Conservation (phyloP, 2,329 filamentous ascomycete species). For the Moelleriella libera region DNA sequence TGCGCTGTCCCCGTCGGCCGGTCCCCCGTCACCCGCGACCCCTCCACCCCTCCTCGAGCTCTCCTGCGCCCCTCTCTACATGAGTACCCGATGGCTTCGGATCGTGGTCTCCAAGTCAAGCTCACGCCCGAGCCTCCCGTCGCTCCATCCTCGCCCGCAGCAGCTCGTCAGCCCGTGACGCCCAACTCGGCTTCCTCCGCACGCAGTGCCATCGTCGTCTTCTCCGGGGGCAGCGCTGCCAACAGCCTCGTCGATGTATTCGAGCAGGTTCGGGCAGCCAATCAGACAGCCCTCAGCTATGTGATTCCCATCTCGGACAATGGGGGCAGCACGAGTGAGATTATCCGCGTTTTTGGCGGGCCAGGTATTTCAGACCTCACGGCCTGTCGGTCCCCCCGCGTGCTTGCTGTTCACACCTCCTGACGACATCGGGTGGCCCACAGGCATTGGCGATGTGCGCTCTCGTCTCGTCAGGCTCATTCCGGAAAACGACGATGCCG, state of each 20-base stretch:
- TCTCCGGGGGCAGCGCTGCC: conserved; percentile 87
- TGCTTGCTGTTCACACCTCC: background rate
- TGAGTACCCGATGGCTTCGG: background rate
- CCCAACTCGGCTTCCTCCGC: background rate
- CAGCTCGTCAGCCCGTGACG: background rate
- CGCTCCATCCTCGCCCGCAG: background rate
- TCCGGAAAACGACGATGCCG: conserved; percentile 45
- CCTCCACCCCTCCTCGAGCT: background rate
- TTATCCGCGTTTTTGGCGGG: conserved; percentile 88
- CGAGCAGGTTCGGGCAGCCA: conserved; percentile 47
- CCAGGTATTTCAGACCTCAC: conserved; percentile 46
- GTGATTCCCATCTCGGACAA: conserved; percentile 95
- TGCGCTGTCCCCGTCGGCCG: no score
- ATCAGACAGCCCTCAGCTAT: conserved; percentile 58
- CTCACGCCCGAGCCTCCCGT: background rate
- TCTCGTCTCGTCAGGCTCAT: conserved; percentile 77
- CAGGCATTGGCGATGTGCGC: conserved; percentile 41
- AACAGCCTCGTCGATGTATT: conserved; percentile 92
- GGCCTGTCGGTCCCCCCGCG: background rate
- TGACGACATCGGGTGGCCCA: no score
- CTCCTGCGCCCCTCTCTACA: background rate
- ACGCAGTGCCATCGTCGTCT: conserved; percentile 51
- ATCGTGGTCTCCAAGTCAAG: background rate
- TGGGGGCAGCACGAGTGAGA: conserved; percentile 82
- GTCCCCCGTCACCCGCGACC: background rate